These are phyloP conservation scores for Capillidium heterosporum DNA, from an alignment of 371 early-diverging fungal species.

Conservation along the genomic window DNA sequence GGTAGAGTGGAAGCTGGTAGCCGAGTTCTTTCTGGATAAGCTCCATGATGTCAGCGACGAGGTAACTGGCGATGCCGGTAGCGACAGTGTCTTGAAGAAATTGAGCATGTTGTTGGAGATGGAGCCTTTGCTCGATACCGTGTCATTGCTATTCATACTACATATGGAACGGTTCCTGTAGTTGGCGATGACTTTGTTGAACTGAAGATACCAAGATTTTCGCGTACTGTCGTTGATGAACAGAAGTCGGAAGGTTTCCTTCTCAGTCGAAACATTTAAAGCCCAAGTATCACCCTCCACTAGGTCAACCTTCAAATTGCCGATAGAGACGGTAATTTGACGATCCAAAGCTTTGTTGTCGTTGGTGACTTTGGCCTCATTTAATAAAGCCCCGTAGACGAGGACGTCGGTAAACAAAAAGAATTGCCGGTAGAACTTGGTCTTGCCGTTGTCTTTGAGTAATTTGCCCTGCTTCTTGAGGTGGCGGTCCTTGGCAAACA, in stretches of 20 bases:
- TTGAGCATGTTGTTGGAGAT: not conserved
- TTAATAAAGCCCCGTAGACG: not conserved
- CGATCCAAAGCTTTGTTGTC: not conserved
- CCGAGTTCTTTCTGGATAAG: not conserved
- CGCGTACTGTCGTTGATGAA: not conserved
- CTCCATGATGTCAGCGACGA: not conserved
- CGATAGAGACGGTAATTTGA: constrained; percentile 1
- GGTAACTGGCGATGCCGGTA: not conserved
- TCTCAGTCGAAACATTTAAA: not conserved
- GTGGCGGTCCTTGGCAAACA: not conserved
- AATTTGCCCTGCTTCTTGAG: not conserved
- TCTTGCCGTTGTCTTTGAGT: not conserved
- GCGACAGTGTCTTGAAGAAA: not conserved
- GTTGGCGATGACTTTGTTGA: not conserved
- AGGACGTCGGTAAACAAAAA: constrained; percentile 3
- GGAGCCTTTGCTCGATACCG: not conserved
- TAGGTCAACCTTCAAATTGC: not conserved
- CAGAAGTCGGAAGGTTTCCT: not conserved
- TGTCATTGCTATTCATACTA: too few species aligned
- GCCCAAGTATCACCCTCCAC: not conserved
- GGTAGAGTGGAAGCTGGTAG: not conserved
- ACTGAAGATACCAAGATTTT: not conserved
- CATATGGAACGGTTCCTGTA: not conserved
- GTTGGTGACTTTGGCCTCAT: not conserved
- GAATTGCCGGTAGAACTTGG: not conserved